Evolutionary conservation across 768 basidiomycete genomes (phyloP), one percentile per base, ranked within the genome.

Genomic region (Amanita rubescens): DNA sequence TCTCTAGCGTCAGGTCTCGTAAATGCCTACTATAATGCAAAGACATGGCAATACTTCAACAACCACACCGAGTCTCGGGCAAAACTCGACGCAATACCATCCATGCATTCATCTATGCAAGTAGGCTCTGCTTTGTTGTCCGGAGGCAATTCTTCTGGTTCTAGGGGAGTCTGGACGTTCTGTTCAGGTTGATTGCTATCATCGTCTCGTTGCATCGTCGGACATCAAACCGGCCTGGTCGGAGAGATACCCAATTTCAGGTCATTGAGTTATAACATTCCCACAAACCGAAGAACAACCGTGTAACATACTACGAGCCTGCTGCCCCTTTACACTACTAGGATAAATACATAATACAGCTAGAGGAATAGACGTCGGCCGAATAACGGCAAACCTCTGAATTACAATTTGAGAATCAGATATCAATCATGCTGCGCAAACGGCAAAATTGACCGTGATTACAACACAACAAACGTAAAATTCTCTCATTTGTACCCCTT

Each of bases 241-340:
- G 33, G 51, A 52, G 33, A 37, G 52, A 53, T 14, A 35, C 17
- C 38, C 50, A 32, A n/a, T 53, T 46, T 35, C 37, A 27, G 35
- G 34, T 30, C 33, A 53, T 34, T 53, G 52, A 53, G 30, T 24
- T 34, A 10, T 15, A 10, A 27, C 34, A 37, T 24, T 52, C 25
- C 49, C 17, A 25, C 17, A 19, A 41, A 8, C 35, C 20, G 25
- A 8, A 27, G 22, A 25, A 27, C 30, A 24, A 52, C 25, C 22
- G 15, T 14, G 12, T 34, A 17, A 27, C 42, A 19, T n/a, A 27
- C 27, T 19, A 25, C 20, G n/a, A 39, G n/a, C n/a, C 27, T 17
- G 27, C 27, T 41, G 27, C 25, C 37, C 27, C 27, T 12, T 20
- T 30, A 14, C 24, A 35, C 20, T 32, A 22, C 27, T 24, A 47